Base-by-base conservation (phyloP, 2,329 filamentous ascomycete species). In the Botrytis pseudocinerea region DNA sequence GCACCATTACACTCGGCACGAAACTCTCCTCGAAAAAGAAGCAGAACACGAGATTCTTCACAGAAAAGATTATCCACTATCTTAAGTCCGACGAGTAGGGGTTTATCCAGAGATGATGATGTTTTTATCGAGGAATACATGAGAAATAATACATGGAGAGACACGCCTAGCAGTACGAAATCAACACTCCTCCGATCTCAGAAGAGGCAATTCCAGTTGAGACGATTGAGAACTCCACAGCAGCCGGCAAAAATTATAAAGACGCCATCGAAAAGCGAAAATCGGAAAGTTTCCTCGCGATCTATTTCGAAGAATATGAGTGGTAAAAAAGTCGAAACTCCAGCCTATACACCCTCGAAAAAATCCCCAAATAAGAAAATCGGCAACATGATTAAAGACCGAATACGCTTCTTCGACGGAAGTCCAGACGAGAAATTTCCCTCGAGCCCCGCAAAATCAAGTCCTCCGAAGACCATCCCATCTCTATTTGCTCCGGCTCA, bases 401-500 rank as follows among this genome's bases (percentile, higher is more conserved):
- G 74, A 28, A 79, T 80, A 35, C 73, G 54, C 42, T 74, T 78
- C 63, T 79, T 76, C 64, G 78, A 79, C 73, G 75, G 78, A 28
- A 69, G 77, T 76, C 73, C 51, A 74, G 63, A 73, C 18, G n/a
- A 25, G n/a, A 63, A 32, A 22, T 6, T 32, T 32, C 25, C 35
- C n/a, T 40, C 63, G 14, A 72, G 42, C n/a, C 32, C 54, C 25
- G 18, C 32, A 20, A 72, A 72, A 38, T 20, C n/a, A 25, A 46
- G 65, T 44, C 48, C 40, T 32, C 16, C 25, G 9, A 69, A 69
- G 42, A 25, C 10, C 2, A 18, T 18, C 12, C 38, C n/a, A 42
- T 57, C 48, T 32, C 28, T 42, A 44, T 25, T 25, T 25, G 28
- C 63, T 22, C 25, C 70, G 25, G 14, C 20, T 51, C 40, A 46